These are phyloP conservation scores for Ganoderma multipileum DNA, from an alignment of 1,284 basidiomycete species.

Conservation along the genomic window DNA sequence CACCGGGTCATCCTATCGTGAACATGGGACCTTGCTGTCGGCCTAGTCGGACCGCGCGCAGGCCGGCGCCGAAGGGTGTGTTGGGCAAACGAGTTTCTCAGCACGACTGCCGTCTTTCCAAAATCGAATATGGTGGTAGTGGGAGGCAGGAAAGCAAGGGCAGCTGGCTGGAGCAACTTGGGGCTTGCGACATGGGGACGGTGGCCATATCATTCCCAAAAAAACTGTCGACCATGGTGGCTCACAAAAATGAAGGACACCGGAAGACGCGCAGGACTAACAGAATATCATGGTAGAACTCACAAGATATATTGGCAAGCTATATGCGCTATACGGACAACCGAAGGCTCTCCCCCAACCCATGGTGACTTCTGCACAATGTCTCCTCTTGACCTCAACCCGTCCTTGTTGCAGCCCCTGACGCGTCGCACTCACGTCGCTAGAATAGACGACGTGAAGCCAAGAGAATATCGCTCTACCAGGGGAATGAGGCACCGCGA, in stretches of 20 bases:
- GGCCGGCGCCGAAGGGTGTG: neutral
- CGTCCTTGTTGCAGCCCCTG: slow-evolving; percentile 15
- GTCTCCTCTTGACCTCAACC: slow-evolving; percentile 25
- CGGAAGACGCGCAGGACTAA: neutral
- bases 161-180: too few species aligned
- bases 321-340: neutral
- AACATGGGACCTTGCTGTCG: slow-evolving; percentile 15
- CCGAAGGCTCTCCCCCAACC: neutral
- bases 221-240: neutral
- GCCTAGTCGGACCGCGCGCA: slow-evolving; percentile 13
- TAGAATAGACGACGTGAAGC: slow-evolving; percentile 3
- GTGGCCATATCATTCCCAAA: neutral
- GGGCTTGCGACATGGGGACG: too few species aligned
- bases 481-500: slow-evolving; percentile 33
- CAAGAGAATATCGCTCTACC: slow-evolving; percentile 21
- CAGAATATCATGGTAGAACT: neutral
- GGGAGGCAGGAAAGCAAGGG: too few species aligned
- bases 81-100: neutral
- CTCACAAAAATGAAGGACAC: neutral
- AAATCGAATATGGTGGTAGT: neutral
- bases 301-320: neutral
- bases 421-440: slow-evolving; percentile 17
- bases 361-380: neutral
- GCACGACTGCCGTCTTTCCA: neutral
- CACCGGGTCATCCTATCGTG: neutral